Evolutionary conservation across 2,329 filamentous ascomycete species (phyloP).

Genomic region (Cladorrhinum sp.): DNA sequence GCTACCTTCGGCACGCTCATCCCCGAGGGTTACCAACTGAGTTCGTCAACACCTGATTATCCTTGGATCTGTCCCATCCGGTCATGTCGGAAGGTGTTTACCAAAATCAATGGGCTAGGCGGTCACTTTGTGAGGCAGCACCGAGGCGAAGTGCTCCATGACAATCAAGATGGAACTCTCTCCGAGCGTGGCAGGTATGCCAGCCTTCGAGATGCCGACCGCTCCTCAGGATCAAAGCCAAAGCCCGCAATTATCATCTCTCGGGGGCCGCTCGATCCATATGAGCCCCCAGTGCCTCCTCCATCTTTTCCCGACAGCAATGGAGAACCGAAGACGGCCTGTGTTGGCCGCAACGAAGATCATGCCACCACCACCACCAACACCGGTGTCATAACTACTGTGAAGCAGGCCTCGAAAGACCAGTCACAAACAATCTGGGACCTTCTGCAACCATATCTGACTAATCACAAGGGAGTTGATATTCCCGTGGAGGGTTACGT

Average conservation of each 20-base stretch:
- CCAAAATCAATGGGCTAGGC: constrained; percentile 13
- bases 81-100: constrained; percentile 22
- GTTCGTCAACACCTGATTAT: constrained; percentile 1
- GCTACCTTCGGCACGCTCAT: constrained; percentile 15
- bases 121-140: constrained; percentile 26
- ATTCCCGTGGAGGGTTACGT: constrained; percentile 25
- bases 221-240: background rate
- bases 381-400: no score
- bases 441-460: constrained; percentile 29
- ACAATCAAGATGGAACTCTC: constrained; percentile 33
- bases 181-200: constrained; percentile 21
- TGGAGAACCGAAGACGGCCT: no score
- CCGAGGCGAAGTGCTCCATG: constrained; percentile 25
- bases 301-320: background rate
- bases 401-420: background rate
- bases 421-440: constrained; percentile 26
- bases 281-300: constrained; percentile 4
- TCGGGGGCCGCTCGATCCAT: constrained; percentile 12
- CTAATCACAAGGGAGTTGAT: constrained; percentile 8
- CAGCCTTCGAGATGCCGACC: background rate
- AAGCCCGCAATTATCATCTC: constrained; percentile 27
- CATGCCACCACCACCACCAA: no score
- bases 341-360: no score
- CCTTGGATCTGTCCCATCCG: constrained; percentile 29
- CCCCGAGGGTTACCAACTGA: constrained; percentile 20